Conservation (phyloP, 2,329 filamentous ascomycete species). For the Aureobasidium sp. region DNA sequence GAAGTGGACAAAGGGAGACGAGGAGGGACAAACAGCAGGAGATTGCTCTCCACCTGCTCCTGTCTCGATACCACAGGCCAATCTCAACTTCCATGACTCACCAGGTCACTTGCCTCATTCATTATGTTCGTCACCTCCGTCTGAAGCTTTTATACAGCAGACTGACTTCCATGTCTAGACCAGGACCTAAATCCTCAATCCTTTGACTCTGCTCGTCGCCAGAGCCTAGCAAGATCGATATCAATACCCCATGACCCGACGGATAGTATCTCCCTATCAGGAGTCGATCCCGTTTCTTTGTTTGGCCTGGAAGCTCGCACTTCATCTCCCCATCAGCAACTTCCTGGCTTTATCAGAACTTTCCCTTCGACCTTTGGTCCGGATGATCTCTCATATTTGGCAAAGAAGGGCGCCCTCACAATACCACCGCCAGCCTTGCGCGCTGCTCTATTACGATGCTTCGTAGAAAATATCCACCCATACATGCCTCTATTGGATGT, state of each 20-base stretch:
- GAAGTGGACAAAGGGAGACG: conserved; percentile 25
- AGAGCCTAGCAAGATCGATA: conserved; percentile 3
- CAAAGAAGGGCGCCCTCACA: conserved; percentile 73
- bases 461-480: conserved; percentile 83
- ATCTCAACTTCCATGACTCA: conserved; percentile 9
- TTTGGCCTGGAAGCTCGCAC: conserved; percentile 5
- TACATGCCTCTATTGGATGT: conserved; percentile 82
- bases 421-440: conserved; percentile 64
- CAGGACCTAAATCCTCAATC: conserved; percentile 9
- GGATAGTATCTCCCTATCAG: background rate
- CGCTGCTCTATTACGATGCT: conserved; percentile 71
- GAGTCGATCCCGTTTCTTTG: background rate
- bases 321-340: conserved; percentile 27
- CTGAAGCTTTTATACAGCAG: background rate
- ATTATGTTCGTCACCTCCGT: conserved; percentile 38
- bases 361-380: conserved; percentile 66
- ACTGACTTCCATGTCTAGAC: background rate
- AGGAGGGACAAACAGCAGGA: conserved; percentile 6
- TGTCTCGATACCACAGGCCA: background rate
- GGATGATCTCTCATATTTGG: conserved; percentile 76
- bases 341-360: conserved; percentile 67
- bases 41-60: background rate
- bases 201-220: conserved; percentile 1
- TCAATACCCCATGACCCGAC: conserved; percentile 7
- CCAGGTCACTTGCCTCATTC: conserved; percentile 47